Percentiles rank a stretch among this genome's conserved stretches.
Evolutionary conservation across 2,329 filamentous ascomycete genomes (phyloP).

Genomic region (Plenodomus tracheiphilus): DNA sequence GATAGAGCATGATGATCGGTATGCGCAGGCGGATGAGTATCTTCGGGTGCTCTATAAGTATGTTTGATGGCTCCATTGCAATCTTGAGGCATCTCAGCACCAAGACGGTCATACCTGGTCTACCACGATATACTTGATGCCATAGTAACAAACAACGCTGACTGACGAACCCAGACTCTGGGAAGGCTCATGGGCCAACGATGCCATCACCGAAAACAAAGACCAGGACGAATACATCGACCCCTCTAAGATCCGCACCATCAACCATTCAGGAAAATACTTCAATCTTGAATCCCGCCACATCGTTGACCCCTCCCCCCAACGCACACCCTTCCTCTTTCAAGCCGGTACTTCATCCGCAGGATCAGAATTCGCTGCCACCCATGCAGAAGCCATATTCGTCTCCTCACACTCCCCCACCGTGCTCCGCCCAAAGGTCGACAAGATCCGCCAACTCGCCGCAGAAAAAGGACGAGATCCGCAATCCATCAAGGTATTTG

Average conservation of each 20-base stretch:
- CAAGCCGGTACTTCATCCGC: constrained; percentile 64
- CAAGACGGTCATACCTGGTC: too few species aligned
- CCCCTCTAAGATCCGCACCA: constrained; percentile 62
- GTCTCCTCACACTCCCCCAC: constrained; percentile 58
- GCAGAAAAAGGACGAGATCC: constrained; percentile 59
- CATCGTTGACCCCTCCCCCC: constrained; percentile 48
- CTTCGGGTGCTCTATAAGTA: constrained; percentile 65
- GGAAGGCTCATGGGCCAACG: constrained; percentile 59
- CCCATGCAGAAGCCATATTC: constrained; percentile 64
- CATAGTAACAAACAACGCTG: too few species aligned
- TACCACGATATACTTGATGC: too few species aligned
- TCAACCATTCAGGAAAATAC: constrained; percentile 64
- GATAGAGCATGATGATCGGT: constrained; percentile 66
- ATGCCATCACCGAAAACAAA: constrained; percentile 59
- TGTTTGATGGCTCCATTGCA: too few species aligned
- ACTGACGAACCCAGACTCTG: constrained; percentile 46
- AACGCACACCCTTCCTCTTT: constrained; percentile 46
- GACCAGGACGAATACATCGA: constrained; percentile 61
- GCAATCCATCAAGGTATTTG: constrained; percentile 57
- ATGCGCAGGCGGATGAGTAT: constrained; percentile 70
- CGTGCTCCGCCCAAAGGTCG: constrained; percentile 55
- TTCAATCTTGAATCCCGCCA: constrained; percentile 51
- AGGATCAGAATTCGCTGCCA: constrained; percentile 60
- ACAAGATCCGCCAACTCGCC: constrained; percentile 57
- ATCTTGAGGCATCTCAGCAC: too few species aligned